Conservation (phyloP, 2,329 filamentous ascomycete genomes). For the Hypoxylon sp. region DNA sequence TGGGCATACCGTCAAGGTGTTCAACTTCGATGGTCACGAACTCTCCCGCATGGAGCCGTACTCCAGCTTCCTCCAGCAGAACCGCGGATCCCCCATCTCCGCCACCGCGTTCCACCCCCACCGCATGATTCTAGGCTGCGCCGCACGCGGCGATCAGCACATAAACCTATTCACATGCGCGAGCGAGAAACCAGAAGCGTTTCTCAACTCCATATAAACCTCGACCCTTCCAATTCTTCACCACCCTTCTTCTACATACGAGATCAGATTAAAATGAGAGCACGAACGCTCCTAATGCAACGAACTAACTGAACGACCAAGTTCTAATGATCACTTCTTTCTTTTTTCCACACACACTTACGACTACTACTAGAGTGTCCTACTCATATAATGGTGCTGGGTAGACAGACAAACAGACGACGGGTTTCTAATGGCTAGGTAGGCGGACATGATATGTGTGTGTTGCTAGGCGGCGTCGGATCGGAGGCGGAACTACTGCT, state of each 20-base stretch:
- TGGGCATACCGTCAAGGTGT: conserved; percentile 89
- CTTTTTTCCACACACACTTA: conserved; percentile 6
- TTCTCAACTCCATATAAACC: conserved; percentile 47
- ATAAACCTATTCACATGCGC: conserved; percentile 89
- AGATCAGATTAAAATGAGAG: neutral
- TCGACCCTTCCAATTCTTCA: neutral
- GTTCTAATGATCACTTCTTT: conserved; percentile 15
- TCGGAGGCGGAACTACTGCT: neutral
- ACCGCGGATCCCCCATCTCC: conserved; percentile 84
- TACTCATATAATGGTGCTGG: conserved; percentile 9
- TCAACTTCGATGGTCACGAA: conserved; percentile 86
- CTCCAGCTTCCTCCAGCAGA: conserved; percentile 87
- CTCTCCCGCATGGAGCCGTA: conserved; percentile 91
- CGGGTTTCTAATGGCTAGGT: neutral
- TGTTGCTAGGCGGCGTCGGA: conserved; percentile 14
- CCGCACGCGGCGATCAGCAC: conserved; percentile 88
- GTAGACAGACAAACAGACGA: conserved; percentile 4
- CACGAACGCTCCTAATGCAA: conserved; percentile 6
- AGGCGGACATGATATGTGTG: conserved; percentile 1
- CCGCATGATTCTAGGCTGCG: conserved; percentile 89
- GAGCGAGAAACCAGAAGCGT: conserved; percentile 58
- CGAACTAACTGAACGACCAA: conserved; percentile 6
- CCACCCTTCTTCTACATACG: neutral
- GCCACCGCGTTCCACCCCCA: conserved; percentile 96
- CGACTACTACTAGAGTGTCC: conserved; percentile 28